These are phyloP conservation scores for Sporothrix brunneoviolacea DNA, from an alignment of 2,329 filamentous ascomycete species.

Conservation along the genomic window DNA sequence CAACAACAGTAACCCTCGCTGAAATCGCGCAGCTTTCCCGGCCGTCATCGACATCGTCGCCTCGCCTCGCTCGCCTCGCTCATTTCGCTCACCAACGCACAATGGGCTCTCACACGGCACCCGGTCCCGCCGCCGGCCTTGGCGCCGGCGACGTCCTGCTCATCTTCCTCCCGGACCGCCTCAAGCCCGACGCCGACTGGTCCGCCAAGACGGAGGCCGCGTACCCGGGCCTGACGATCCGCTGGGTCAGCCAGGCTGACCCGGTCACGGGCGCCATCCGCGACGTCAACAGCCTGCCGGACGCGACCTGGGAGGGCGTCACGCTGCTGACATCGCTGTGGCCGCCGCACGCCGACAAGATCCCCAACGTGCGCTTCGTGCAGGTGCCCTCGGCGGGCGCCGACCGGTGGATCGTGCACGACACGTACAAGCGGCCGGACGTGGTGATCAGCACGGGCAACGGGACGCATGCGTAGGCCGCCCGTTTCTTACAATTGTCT, in stretches of 20 bases:
- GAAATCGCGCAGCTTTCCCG: not conserved
- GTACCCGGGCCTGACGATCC: slow-evolving; percentile 34
- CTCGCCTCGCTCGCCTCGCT: too few relatives aligned
- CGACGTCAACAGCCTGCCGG: slow-evolving; percentile 22
- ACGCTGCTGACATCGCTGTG: slow-evolving; percentile 32
- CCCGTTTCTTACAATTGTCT: too few relatives aligned
- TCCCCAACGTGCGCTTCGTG: slow-evolving; percentile 35
- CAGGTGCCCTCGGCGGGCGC: slow-evolving; percentile 39
- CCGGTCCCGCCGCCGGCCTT: slow-evolving; percentile 14
- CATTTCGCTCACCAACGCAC: not conserved
- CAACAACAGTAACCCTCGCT: too few relatives aligned
- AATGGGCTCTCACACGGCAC: not conserved
- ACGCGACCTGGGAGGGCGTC: slow-evolving; percentile 33
- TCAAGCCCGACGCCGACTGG: slow-evolving; percentile 27
- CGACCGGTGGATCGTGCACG: slow-evolving; percentile 34
- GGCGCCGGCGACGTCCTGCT: slow-evolving; percentile 33
- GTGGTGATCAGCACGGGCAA: slow-evolving; percentile 36
- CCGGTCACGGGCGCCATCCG: slow-evolving; percentile 11
- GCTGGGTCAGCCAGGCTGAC: slow-evolving; percentile 22
- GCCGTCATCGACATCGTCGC: too few relatives aligned
- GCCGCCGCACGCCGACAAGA: slow-evolving; percentile 26
- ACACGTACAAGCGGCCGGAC: slow-evolving; percentile 27
- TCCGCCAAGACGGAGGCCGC: slow-evolving; percentile 26
- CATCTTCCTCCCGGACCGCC: slow-evolving; percentile 28
- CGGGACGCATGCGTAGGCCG: slow-evolving; percentile 38